phyloP scores from a whole-genome alignment of 2,329 filamentous ascomycete genomes.

The Monilinia vaccinii-corymbosi region DNA sequence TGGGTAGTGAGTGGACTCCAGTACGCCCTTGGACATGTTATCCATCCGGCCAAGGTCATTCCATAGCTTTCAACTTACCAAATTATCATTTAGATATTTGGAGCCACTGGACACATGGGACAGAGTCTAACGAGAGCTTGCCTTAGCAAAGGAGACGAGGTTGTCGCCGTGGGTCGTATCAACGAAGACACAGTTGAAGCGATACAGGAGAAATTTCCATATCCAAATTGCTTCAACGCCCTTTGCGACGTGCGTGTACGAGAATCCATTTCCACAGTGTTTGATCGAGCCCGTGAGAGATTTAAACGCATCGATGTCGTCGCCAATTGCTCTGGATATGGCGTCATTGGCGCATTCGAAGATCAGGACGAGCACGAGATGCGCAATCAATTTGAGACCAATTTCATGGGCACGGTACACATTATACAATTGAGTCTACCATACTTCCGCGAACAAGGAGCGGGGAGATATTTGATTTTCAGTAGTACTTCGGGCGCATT shows the following conservation, averaged over 20 bases:
- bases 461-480: slow-evolving; percentile 86
- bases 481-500: slow-evolving; percentile 85
- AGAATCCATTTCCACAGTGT: slow-evolving; percentile 63
- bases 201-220: slow-evolving; percentile 56
- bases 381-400: slow-evolving; percentile 93
- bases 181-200: slow-evolving; percentile 65
- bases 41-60: neutral
- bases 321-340: slow-evolving; percentile 90
- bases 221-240: slow-evolving; percentile 65
- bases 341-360: slow-evolving; percentile 90
- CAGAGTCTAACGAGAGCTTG: slow-evolving; percentile 79
- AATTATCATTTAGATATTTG: slow-evolving; percentile 59
- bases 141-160: slow-evolving; percentile 70
- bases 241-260: slow-evolving; percentile 83
- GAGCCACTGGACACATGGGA: slow-evolving; percentile 95
- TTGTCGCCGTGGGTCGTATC: slow-evolving; percentile 76
- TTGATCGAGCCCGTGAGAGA: slow-evolving; percentile 59
- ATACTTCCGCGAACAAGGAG: slow-evolving; percentile 69
- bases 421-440: slow-evolving; percentile 85
- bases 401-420: slow-evolving; percentile 91
- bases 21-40: neutral
- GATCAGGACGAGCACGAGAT: slow-evolving; percentile 95
- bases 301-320: slow-evolving; percentile 84
- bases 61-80: neutral
- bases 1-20: slow-evolving; percentile 63